Evolutionary conservation across 345 rosid species (phyloP), one percentile per base, ranked within the genome.

Genomic region (Fremontodendron californicum): DNA sequence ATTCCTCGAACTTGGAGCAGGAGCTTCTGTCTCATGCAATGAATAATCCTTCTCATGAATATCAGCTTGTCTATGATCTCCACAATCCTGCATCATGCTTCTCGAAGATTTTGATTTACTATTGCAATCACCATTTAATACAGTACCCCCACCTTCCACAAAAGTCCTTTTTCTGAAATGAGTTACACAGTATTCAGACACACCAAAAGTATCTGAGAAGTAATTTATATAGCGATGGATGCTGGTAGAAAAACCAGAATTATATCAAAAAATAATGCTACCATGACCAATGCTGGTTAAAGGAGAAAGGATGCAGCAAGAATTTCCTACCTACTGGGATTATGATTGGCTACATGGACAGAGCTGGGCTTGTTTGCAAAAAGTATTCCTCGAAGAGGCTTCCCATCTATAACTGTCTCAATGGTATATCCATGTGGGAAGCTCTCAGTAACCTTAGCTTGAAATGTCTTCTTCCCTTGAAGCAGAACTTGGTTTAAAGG

Each of bases 371-470:
- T 94, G 88, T 86, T 89, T 65, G 93, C 79, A 85, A 96, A 90
- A 80, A 96, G 63, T 78, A 96, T 84, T 72, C 98, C 97, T 68
- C 91, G 93, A 31, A 96, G 88, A 82, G 90, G 85, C 86, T 88
- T 94, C 75, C 99, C 99, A 73, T 89, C 93, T 77, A 96, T 89
- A 74, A 84, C 77, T 58, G 99, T 94, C 84, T 96, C 97, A 60
- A 96, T 85, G 57, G 90, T 87, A 86, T 86, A 92, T 68, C 98
- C 96, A 85, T 85, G 87, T 35, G 88, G 86, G 71, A 86, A 88
- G 79, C 86, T 87, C 88, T 94, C 90, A 3, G 91, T 89, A 82
- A 96, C 87, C 78, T 79, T 90, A 40, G 99, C 97, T 71, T 92
- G 91, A 87, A 96, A 96, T 78, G 82, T 79, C 85, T 83, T 90